Percentiles rank a stretch among this genome's conserved stretches.
Conservation (phyloP, 78 protist genomes). For the Mastigamoeba balamuthi region DNA sequence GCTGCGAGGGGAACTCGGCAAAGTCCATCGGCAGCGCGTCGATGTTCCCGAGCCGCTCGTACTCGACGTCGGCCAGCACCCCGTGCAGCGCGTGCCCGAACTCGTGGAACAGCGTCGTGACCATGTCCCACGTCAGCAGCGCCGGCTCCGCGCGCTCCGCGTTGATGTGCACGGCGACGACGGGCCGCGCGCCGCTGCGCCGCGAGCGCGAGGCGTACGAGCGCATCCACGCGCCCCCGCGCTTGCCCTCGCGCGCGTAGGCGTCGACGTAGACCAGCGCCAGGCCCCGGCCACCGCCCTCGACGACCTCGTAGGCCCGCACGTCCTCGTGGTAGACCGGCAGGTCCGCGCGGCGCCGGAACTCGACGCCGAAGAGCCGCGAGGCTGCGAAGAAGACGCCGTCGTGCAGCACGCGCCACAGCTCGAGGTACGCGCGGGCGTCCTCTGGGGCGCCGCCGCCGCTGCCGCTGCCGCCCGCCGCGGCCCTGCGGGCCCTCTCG, state of each 20-base stretch:
- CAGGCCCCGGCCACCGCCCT: background rate
- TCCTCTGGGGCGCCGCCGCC: background rate
- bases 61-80: conserved; percentile 5
- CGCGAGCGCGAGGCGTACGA: too few relatives aligned
- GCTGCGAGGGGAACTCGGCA: conserved; percentile 13
- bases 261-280: background rate
- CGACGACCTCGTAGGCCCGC: background rate
- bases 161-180: too few relatives aligned
- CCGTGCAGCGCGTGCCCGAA: conserved; percentile 42
- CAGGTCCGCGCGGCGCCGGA: background rate
- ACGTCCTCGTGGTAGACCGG: background rate
- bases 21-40: background rate
- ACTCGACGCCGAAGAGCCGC: background rate
- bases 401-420: background rate
- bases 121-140: background rate
- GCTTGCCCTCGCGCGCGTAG: background rate
- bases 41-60: conserved; percentile 6
- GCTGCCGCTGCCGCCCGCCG: background rate
- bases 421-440: background rate
- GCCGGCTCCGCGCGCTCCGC: background rate
- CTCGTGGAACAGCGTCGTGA: conserved; percentile 26
- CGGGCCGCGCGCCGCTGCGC: too few relatives aligned
- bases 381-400: background rate
- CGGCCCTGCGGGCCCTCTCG: too few relatives aligned
- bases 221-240: background rate